Evolutionary conservation across 495 filamentous ascomycete genomes (phyloP).

Genomic region (Xylaria palmicola): DNA sequence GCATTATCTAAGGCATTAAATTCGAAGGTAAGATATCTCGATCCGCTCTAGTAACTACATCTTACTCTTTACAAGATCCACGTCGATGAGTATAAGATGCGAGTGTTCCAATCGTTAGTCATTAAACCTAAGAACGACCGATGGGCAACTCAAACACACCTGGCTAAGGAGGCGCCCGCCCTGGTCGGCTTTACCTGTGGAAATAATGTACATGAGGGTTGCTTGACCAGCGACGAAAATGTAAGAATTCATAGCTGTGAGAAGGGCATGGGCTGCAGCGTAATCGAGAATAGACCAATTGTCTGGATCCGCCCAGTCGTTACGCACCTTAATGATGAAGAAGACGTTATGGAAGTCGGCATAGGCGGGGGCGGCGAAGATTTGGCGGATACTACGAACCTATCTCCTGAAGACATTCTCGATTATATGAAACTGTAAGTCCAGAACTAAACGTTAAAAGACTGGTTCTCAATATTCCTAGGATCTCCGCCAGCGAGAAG

Average conservation of each 20-base stretch:
- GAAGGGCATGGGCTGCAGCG: constrained; percentile 62
- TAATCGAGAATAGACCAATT: constrained; percentile 52
- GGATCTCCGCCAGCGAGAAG: background rate
- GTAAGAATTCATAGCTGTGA: constrained; percentile 90
- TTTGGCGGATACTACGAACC: constrained; percentile 61
- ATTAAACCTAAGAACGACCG: constrained; percentile 30
- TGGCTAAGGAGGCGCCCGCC: constrained; percentile 58
- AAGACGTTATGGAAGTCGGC: constrained; percentile 68
- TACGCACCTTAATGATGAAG: constrained; percentile 51
- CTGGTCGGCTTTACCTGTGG: constrained; percentile 77
- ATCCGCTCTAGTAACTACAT: background rate
- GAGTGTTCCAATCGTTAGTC: constrained; percentile 67
- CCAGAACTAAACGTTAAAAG: background rate
- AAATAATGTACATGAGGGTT: constrained; percentile 66
- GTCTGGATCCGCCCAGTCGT: constrained; percentile 82
- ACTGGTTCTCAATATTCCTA: background rate
- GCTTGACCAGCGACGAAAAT: constrained; percentile 61
- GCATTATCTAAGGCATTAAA: constrained; percentile 69
- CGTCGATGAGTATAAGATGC: constrained; percentile 75
- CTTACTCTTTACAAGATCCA: constrained; percentile 58
- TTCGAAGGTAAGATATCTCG: constrained; percentile 52
- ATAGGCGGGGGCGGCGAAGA: constrained; percentile 80
- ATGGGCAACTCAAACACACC: constrained; percentile 36
- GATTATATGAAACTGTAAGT: constrained; percentile 51
- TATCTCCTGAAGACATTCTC: constrained; percentile 43